phyloP scores from a whole-genome alignment of 306 rosid species.

The Pyrus communis region DNA sequence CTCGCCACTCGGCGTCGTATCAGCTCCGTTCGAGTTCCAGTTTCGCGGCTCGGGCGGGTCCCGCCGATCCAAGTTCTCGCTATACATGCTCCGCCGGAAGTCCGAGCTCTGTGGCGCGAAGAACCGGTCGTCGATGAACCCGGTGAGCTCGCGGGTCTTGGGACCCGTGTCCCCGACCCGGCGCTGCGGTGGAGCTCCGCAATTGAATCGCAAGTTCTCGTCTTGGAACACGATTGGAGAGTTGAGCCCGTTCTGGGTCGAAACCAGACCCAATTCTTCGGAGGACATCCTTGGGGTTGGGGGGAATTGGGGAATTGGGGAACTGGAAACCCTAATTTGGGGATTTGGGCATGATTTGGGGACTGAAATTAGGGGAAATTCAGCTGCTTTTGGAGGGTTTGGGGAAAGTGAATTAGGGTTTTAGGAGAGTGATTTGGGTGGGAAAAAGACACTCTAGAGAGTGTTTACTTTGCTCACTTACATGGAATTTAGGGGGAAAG shows the following conservation, averaged over 20 bases:
- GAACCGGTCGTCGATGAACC: constrained; percentile 63
- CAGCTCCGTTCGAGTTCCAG: constrained; percentile 56
- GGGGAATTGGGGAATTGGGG: not conserved
- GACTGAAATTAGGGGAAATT: constrained; percentile 7
- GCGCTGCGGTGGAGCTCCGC: constrained; percentile 39
- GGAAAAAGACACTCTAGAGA: not conserved
- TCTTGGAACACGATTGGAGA: constrained; percentile 58
- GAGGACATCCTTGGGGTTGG: constrained; percentile 46
- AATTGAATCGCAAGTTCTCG: constrained; percentile 55
- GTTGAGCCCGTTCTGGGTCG: constrained; percentile 55
- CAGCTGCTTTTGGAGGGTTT: constrained; percentile 10
- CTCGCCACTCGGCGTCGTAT: constrained; percentile 49
- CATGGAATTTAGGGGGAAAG: not conserved
- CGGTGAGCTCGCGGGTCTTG: constrained; percentile 59
- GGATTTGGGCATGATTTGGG: constrained; percentile 19
- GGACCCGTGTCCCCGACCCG: constrained; percentile 54
- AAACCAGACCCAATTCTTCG: constrained; percentile 48
- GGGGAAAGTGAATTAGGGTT: not conserved
- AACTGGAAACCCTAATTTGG: not conserved
- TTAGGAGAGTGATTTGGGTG: not conserved
- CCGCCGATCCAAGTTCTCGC: constrained; percentile 35
- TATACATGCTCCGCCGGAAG: constrained; percentile 52
- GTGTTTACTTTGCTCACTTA: not conserved
- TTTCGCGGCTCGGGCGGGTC: constrained; percentile 35
- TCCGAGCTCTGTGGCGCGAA: constrained; percentile 44